These are phyloP conservation scores for Bacidia gigantensis DNA, from an alignment of 495 filamentous ascomycete species.

Conservation along the genomic window DNA sequence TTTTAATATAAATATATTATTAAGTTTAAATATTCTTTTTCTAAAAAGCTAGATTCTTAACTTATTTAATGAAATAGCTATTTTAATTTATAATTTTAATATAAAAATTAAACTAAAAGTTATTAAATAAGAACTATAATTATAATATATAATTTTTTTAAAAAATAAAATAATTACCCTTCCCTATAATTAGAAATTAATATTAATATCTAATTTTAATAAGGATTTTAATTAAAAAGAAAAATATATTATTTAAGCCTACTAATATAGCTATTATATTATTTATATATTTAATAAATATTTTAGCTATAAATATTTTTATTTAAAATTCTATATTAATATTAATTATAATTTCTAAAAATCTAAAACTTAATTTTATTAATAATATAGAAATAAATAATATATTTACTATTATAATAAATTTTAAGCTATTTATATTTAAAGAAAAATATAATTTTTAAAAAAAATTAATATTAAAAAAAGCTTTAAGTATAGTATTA, in stretches of 20 bases:
- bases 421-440: no score
- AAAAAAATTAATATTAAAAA: no score
- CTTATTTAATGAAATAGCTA: no score
- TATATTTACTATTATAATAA: no score
- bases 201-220: neutral
- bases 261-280: neutral
- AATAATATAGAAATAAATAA: neutral
- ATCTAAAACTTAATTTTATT: conserved; percentile 3
- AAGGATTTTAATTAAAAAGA: neutral
- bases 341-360: neutral
- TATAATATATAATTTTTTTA: neutral
- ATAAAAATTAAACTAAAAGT: neutral
- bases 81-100: conserved; percentile 2
- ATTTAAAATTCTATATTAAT: neutral
- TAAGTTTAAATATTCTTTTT: neutral
- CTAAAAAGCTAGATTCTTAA: conserved; percentile 2
- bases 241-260: neutral
- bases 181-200: neutral
- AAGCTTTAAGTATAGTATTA: no score
- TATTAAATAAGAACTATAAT: neutral
- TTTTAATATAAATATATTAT: neutral
- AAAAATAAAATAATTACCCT: conserved; percentile 5
- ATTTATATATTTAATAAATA: neutral
- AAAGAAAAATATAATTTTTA: no score
- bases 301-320: neutral